Percentiles rank a stretch among this genome's conserved stretches.
phyloP scores from a whole-genome alignment of 257 asterid genomes.

The Hygrophila difformis region DNA sequence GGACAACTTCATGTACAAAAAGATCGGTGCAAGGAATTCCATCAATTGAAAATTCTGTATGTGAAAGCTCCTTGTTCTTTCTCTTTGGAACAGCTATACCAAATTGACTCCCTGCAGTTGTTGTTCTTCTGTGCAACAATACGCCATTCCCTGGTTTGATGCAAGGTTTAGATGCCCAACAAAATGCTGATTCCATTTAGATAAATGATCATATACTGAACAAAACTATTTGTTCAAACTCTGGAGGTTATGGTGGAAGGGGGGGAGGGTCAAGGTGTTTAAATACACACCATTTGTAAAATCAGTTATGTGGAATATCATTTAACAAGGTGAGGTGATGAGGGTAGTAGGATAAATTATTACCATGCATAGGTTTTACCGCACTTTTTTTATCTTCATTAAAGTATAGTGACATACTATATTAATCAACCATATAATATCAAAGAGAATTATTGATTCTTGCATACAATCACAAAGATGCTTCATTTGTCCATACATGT shows the following conservation, averaged over 20 bases:
- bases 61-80: constrained; percentile 8
- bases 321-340: too few species aligned
- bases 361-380: too few species aligned
- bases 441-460: constrained; percentile 12
- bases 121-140: constrained; percentile 8
- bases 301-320: too few species aligned
- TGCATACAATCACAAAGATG: constrained; percentile 19
- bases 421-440: too few species aligned
- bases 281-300: too few species aligned
- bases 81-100: constrained; percentile 38
- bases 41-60: constrained; percentile 31
- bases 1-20: constrained; percentile 41
- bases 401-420: too few species aligned
- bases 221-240: too few species aligned
- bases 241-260: too few species aligned
- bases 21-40: constrained; percentile 34
- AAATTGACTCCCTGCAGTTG: constrained; percentile 25
- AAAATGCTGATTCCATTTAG: constrained; percentile 40
- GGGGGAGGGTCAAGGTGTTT: too few species aligned
- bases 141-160: constrained; percentile 11
- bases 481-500: constrained; percentile 37
- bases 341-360: too few species aligned
- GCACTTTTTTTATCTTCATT: too few species aligned
- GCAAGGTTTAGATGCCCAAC: constrained; percentile 21
- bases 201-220: too few species aligned